Conservation (phyloP, 1,284 basidiomycete genomes). For the Trichosporon coremiiforme region DNA sequence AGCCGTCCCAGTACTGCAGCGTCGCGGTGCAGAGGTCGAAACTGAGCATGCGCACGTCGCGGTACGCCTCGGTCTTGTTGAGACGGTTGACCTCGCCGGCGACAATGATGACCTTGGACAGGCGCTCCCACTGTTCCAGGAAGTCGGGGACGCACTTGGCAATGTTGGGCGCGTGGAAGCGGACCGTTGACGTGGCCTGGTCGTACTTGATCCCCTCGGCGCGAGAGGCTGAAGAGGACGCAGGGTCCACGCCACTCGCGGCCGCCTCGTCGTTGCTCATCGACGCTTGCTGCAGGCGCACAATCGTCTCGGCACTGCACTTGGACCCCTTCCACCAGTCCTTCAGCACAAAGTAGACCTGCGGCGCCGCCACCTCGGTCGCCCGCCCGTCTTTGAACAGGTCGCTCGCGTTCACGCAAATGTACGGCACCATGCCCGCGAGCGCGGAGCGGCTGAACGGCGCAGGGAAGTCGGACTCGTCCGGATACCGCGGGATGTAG, state of each 20-base stretch:
- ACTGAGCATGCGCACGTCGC: conserved; percentile 73
- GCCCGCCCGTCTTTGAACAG: conserved; percentile 77
- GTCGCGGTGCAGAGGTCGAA: conserved; percentile 89
- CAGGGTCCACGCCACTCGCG: not conserved
- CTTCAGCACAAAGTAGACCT: conserved; percentile 80
- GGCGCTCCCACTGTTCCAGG: conserved; percentile 83
- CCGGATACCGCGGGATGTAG: conserved; percentile 70
- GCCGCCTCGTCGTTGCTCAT: conserved; percentile 61
- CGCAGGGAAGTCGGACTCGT: conserved; percentile 29
- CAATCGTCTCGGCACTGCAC: conserved; percentile 58
- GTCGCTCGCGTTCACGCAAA: conserved; percentile 77
- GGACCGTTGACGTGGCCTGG: conserved; percentile 76
- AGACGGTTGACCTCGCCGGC: conserved; percentile 85
- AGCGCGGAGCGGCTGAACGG: conserved; percentile 40
- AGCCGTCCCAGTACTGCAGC: conserved; percentile 64
- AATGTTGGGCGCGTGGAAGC: conserved; percentile 79
- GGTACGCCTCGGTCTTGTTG: conserved; percentile 69
- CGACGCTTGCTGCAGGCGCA: conserved; percentile 78
- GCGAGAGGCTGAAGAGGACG: conserved; percentile 25
- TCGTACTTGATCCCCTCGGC: conserved; percentile 73
- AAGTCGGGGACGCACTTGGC: conserved; percentile 85
- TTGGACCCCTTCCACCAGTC: conserved; percentile 85
- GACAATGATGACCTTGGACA: conserved; percentile 88
- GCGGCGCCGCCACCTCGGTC: conserved; percentile 85
- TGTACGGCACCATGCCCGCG: conserved; percentile 68